These are phyloP conservation scores for Atkinsonella texensis DNA, from an alignment of 2,329 filamentous ascomycete genomes.

Conservation along the genomic window DNA sequence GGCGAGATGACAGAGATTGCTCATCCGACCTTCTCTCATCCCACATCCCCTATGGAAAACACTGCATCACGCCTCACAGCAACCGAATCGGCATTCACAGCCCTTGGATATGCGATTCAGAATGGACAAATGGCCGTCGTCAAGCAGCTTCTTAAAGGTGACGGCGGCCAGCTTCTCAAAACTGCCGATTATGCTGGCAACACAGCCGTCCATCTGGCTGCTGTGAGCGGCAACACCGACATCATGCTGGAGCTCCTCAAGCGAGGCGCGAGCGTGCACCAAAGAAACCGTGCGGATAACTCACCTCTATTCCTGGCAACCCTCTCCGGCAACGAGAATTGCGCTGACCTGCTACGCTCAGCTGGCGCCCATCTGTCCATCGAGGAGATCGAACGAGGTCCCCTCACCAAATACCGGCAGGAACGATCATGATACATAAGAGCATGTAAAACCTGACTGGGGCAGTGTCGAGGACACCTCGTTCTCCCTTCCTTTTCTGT, in stretches of 20 bases:
- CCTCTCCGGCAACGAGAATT: constrained; percentile 41
- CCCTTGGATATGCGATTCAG: constrained; percentile 69
- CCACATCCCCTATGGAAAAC: constrained; percentile 39
- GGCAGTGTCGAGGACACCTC: neutral
- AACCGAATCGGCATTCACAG: constrained; percentile 56
- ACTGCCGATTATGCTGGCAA: constrained; percentile 73
- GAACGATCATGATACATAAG: neutral
- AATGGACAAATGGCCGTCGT: constrained; percentile 56
- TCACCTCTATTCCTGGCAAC: constrained; percentile 53
- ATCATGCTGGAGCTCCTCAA: constrained; percentile 47
- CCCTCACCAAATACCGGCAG: constrained; percentile 11
- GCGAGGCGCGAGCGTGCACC: constrained; percentile 54
- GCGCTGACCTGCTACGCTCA: constrained; percentile 40
- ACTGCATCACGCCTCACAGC: constrained; percentile 31
- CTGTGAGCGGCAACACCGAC: constrained; percentile 39
- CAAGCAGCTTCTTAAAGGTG: constrained; percentile 52
- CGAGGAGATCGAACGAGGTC: constrained; percentile 23
- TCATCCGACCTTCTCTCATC: constrained; percentile 65
- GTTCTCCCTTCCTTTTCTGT: neutral
- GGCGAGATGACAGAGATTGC: constrained; percentile 76
- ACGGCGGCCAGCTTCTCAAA: constrained; percentile 56
- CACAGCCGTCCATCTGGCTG: constrained; percentile 50
- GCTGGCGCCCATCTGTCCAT: constrained; percentile 47
- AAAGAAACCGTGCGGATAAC: constrained; percentile 51
- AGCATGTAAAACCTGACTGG: too few species aligned